A percentile compares a stretch with the other conserved stretches of the same genome.
These are phyloP conservation scores for Ambrosiella xylebori DNA, from an alignment of 2,329 filamentous ascomycete species.

Conservation along the genomic window DNA sequence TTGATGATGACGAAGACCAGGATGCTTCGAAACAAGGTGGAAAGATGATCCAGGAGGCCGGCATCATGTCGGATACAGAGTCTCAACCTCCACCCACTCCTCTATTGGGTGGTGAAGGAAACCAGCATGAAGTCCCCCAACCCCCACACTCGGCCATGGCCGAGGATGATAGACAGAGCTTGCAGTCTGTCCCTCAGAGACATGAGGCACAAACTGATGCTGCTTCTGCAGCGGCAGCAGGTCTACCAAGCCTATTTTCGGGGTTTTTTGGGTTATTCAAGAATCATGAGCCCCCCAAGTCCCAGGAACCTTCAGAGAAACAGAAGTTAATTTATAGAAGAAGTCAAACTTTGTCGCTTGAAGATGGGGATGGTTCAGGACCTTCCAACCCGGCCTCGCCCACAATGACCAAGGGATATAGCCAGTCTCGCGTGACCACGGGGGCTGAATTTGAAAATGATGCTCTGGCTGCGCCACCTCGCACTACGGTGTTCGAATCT, in stretches of 20 bases:
- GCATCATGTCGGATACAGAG: not conserved
- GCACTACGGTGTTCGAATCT: conserved; percentile 86
- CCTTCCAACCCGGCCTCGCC: conserved; percentile 6
- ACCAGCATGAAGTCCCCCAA: conserved; percentile 48
- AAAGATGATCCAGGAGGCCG: not conserved
- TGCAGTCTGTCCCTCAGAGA: conserved; percentile 28
- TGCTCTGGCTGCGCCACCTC: conserved; percentile 54
- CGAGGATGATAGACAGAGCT: conserved; percentile 47
- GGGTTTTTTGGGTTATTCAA: conserved; percentile 62
- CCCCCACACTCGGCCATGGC: conserved; percentile 47
- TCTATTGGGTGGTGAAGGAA: conserved; percentile 17
- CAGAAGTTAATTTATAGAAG: conserved; percentile 56
- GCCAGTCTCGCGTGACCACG: conserved; percentile 27
- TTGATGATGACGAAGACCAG: conserved; percentile 17
- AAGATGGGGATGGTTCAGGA: not conserved
- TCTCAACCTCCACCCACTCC: conserved; percentile 20
- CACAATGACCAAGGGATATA: conserved; percentile 16
- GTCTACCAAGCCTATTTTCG: conserved; percentile 31
- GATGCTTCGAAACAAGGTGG: not conserved
- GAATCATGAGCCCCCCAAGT: conserved; percentile 33
- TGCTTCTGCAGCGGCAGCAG: conserved; percentile 14
- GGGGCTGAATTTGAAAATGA: conserved; percentile 31
- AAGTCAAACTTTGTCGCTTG: conserved; percentile 49
- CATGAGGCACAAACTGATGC: conserved; percentile 14
- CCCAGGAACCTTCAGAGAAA: conserved; percentile 36